Base-by-base conservation (phyloP, 345 rosid genomes). In the Sisymbrium irio region DNA sequence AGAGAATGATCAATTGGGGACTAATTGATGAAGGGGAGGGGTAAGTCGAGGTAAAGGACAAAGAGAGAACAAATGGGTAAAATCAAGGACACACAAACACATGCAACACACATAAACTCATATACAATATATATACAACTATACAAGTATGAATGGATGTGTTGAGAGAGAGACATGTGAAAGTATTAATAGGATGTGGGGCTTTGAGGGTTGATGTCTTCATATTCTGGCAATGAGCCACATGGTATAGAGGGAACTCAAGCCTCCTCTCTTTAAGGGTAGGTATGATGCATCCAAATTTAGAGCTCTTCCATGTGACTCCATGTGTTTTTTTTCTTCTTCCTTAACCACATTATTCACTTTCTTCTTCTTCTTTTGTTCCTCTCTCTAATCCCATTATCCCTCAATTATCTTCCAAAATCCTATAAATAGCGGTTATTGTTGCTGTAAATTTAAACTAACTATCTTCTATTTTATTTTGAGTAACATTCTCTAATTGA, bases 181-280 rank as follows among this genome's bases (percentile, higher is more conserved):
- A 53, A 27, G 19, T 73, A 76, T 76, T 68, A 76, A 76, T 51
- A 62, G 36, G 35, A 76, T 58, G 74, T 76, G 74, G 79, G 79
- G 75, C 51, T 74, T 70, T 60, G 49, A 59, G 44, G 66, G 67
- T 68, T 67, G 74, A 68, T 75, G 69, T 68, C 74, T 75, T 68
- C 78, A 67, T 67, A 61, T 67, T 59, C 32, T 60, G 56, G 69
- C 47, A 67, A 75, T 41, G 47, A 33, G 73, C 36, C 78, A 75
- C 74, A 75, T 75, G 74, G 74, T 59, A 67, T 37, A 57, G 74
- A 61, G 27, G 49, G 62, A 61, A 59, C 47, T 75, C 41, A 50
- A 75, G 22, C 46, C 69, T 40, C 20, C 63, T 67, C 68, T 67
- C 63, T 75, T 75, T 67, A 50, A 75, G 78, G 56, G 78, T 75